These are phyloP conservation scores for Cyberlindnera americana DNA, from an alignment of 805 yeast genomes.

Conservation along the genomic window DNA sequence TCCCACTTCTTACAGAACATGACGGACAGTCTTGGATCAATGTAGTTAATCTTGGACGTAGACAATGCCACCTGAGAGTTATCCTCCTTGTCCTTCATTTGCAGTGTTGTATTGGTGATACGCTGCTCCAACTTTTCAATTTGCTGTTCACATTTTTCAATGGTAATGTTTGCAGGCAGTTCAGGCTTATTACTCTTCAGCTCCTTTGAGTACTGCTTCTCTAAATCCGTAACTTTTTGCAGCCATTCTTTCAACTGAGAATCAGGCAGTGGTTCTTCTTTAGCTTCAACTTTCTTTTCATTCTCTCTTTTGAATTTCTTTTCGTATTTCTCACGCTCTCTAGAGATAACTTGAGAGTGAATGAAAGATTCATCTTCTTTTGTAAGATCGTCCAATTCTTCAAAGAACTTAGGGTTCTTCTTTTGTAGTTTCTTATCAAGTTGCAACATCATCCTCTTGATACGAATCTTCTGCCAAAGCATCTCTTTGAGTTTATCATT, in stretches of 20 bases:
- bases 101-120: constrained; percentile 63
- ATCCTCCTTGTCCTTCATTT: constrained; percentile 88
- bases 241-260: constrained; percentile 58
- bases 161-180: constrained; percentile 43
- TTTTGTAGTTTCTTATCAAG: constrained; percentile 51
- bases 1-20: constrained; percentile 80
- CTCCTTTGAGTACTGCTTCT: constrained; percentile 53
- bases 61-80: constrained; percentile 91
- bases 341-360: constrained; percentile 55
- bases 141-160: constrained; percentile 68
- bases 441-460: constrained; percentile 65
- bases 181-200: constrained; percentile 55
- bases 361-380: constrained; percentile 61
- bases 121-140: constrained; percentile 70
- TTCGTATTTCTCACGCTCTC: constrained; percentile 59
- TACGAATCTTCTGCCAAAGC: constrained; percentile 77
- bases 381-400: constrained; percentile 61
- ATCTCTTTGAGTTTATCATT: constrained; percentile 74
- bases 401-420: constrained; percentile 56
- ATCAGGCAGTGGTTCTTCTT: constrained; percentile 48
- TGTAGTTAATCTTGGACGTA: constrained; percentile 91
- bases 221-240: constrained; percentile 48
- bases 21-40: constrained; percentile 89
- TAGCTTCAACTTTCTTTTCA: constrained; percentile 63
- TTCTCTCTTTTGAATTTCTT: constrained; percentile 74